Evolutionary conservation across 2,329 filamentous ascomycete species (phyloP).

Genomic region (Didymellaceae sp.): DNA sequence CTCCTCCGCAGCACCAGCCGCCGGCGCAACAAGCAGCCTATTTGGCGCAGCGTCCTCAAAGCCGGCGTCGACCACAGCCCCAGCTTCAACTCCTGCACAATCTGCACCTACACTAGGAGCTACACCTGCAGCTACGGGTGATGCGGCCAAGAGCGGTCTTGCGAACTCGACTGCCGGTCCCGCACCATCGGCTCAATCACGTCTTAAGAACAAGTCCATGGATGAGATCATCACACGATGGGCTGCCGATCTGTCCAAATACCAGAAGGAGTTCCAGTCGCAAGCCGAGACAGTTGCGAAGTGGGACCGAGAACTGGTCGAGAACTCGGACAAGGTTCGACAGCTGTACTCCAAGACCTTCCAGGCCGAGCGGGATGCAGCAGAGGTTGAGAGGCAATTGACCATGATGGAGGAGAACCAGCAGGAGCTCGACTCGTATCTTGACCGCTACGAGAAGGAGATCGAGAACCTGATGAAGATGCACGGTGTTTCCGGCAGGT

Average conservation of each 20-base stretch:
- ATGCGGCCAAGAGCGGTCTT: slow-evolving; percentile 52
- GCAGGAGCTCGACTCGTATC: slow-evolving; percentile 83
- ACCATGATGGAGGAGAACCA: slow-evolving; percentile 90
- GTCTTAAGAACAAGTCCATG: slow-evolving; percentile 98
- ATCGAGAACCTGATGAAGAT: slow-evolving; percentile 93
- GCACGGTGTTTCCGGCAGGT: slow-evolving; percentile 67
- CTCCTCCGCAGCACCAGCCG: slow-evolving; percentile 23
- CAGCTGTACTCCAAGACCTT: slow-evolving; percentile 91
- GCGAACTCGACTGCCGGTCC: slow-evolving; percentile 81
- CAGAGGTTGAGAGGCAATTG: slow-evolving; percentile 92
- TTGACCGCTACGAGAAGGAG: slow-evolving; percentile 90
- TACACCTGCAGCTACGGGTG: slow-evolving; percentile 25
- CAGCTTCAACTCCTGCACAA: slow-evolving; percentile 26
- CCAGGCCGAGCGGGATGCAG: slow-evolving; percentile 89
- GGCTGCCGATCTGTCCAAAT: slow-evolving; percentile 93
- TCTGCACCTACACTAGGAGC: slow-evolving; percentile 26
- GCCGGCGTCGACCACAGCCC: slow-evolving; percentile 27
- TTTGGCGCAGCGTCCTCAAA: slow-evolving; percentile 28
- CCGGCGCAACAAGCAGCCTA: slow-evolving; percentile 22
- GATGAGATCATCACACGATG: slow-evolving; percentile 97
- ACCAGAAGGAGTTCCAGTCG: slow-evolving; percentile 94
- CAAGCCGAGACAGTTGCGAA: slow-evolving; percentile 85
- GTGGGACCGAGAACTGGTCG: slow-evolving; percentile 92
- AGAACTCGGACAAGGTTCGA: slow-evolving; percentile 94
- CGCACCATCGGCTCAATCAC: slow-evolving; percentile 77